These are phyloP conservation scores for Umbelopsis sp. DNA, from an alignment of 192 early-diverging fungal genomes.

Conservation along the genomic window DNA sequence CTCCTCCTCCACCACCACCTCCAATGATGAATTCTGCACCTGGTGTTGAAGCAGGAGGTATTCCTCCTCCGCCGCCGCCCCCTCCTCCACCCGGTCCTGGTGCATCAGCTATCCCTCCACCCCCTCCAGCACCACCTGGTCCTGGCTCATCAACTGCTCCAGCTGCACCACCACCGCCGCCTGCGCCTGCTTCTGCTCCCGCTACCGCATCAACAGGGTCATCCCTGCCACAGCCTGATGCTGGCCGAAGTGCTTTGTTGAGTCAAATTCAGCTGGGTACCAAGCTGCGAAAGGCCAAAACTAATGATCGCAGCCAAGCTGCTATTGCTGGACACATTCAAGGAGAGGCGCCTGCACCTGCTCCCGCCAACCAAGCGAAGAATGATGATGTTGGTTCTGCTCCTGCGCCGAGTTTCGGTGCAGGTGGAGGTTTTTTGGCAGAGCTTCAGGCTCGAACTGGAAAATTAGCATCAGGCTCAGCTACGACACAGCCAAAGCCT, in stretches of 20 bases:
- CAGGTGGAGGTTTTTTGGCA: slow-evolving; percentile 63
- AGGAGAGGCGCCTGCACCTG: slow-evolving; percentile 32
- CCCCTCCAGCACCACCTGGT: slow-evolving; percentile 10
- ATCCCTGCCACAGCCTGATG: slow-evolving; percentile 15
- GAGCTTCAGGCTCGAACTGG: slow-evolving; percentile 54
- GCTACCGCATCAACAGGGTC: background rate
- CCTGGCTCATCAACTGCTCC: slow-evolving; percentile 20
- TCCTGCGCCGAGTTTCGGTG: slow-evolving; percentile 29
- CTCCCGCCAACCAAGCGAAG: slow-evolving; percentile 5
- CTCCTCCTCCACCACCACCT: slow-evolving; percentile 30
- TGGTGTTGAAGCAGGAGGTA: background rate
- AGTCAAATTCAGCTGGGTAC: slow-evolving; percentile 73
- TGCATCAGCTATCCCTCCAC: slow-evolving; percentile 16
- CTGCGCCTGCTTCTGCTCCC: slow-evolving; percentile 21
- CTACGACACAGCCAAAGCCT: background rate
- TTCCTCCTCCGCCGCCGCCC: slow-evolving; percentile 19
- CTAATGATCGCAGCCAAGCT: slow-evolving; percentile 64
- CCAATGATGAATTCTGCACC: background rate
- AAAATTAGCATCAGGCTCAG: slow-evolving; percentile 21
- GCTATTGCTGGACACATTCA: slow-evolving; percentile 45
- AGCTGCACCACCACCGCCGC: background rate
- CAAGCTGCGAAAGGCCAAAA: slow-evolving; percentile 60
- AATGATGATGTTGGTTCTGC: slow-evolving; percentile 17
- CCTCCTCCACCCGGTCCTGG: slow-evolving; percentile 21
- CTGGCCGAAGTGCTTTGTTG: slow-evolving; percentile 59